phyloP scores from a whole-genome alignment of 2,329 filamentous ascomycete species.

The Grosmannia huntii region DNA sequence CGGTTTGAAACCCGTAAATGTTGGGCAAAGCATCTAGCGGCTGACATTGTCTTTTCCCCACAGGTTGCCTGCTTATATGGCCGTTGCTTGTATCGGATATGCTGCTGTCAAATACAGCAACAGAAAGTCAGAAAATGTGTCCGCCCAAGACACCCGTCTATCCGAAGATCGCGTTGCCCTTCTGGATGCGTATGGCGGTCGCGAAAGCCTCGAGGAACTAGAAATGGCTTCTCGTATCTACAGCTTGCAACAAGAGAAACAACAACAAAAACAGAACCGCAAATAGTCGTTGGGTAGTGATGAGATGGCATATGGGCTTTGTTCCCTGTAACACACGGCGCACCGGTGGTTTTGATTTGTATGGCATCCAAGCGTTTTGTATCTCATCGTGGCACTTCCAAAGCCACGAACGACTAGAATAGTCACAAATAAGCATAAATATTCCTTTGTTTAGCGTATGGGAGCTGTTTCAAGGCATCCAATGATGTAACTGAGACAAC shows the following conservation, averaged over 20 bases:
- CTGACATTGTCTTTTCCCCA: background rate
- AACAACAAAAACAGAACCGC: background rate
- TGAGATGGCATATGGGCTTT: background rate
- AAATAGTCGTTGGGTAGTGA: background rate
- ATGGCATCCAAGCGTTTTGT: background rate
- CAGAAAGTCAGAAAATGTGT: background rate
- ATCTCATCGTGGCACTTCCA: too few relatives aligned
- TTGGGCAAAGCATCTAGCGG: background rate
- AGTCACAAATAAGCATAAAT: background rate
- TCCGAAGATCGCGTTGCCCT: constrained; percentile 7
- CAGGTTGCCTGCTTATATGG: constrained; percentile 7
- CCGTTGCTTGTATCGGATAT: constrained; percentile 6
- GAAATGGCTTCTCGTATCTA: constrained; percentile 19
- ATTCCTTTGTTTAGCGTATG: background rate
- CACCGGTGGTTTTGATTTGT: background rate
- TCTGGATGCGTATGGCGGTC: constrained; percentile 20
- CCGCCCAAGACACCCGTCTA: background rate
- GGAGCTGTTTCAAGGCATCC: too few relatives aligned
- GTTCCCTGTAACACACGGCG: background rate
- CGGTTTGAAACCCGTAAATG: background rate
- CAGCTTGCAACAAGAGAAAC: constrained; percentile 6
- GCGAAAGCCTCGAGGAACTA: constrained; percentile 18
- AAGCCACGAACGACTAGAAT: background rate
- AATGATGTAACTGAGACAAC: too few relatives aligned
- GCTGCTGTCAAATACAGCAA: constrained; percentile 3